Base-by-base conservation (phyloP, 164 flowering plant genomes). In the Chloranthus sessilifolius region DNA sequence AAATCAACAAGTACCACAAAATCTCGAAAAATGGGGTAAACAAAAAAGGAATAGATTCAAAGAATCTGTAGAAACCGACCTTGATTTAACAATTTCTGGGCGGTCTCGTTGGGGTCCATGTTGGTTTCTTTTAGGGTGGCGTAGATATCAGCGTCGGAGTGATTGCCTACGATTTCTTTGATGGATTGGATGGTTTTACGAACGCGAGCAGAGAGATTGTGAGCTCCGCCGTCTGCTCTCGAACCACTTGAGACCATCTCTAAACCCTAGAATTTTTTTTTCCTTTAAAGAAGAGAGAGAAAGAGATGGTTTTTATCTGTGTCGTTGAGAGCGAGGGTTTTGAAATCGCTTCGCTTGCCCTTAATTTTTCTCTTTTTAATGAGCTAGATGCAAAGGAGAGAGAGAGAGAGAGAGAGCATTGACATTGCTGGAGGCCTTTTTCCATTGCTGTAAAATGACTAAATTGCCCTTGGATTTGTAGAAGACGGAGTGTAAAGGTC, bases 31-130 rank as follows among this genome's bases (percentile, higher is more conserved):
- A 33, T 7, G 36, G 36, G 12, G 12, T 7, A 7, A 33, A 33
- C 12, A 25, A 19, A 44, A 26, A 44, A 24, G 7, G 19, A 26
- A n/a, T 24, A 2, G 4, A 1, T 20, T 12, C 6, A 14, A 43
- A 20, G 19, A 28, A 20, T 6, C 9, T 45, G 12, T 8, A 54
- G 10, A 27, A 43, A 27, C 19, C 4, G 20, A 91, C 99, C 99
- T 80, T 88, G 97, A 46, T 68, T 45, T 8, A 92, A 72, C 71
- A 92, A 59, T 37, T 79, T 88, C 70, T 88, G 86, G 2, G 75
- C 42, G 41, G 96, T 76, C 58, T 84, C 97, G 50, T 86, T 80
- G 61, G 97, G 92, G 55, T 92, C 92, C 95, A 83, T 92, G 63
- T 81, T 69, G 16, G 70, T 47, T 41, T 92, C 99, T 59, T 82